Percentiles rank a stretch among this genome's conserved stretches.
These are phyloP conservation scores for Sugiyamaella novakii DNA, from an alignment of 1,139 yeast species.

Conservation along the genomic window DNA sequence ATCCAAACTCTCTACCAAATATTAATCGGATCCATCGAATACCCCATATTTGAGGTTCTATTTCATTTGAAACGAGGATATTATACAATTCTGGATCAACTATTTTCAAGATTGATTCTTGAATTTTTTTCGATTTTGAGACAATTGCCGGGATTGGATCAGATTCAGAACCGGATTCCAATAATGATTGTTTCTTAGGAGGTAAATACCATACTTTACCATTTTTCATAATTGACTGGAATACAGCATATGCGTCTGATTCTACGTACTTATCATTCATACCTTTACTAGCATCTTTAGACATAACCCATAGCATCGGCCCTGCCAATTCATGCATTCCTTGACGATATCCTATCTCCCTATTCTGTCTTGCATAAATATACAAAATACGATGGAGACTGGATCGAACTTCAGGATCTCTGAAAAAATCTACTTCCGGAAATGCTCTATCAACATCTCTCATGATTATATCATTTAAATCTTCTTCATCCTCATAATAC, in stretches of 20 bases:
- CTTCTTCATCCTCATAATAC: conserved; percentile 26
- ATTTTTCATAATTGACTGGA: conserved; percentile 39
- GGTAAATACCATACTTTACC: conserved; percentile 39
- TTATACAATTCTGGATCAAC: conserved; percentile 42
- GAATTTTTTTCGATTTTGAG: conserved; percentile 37
- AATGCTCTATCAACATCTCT: conserved; percentile 60
- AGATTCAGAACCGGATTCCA: not conserved
- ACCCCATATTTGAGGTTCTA: conserved; percentile 65
- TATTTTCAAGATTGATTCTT: conserved; percentile 44
- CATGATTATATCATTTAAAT: conserved; percentile 35
- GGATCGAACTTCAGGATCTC: conserved; percentile 38
- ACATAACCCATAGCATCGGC: conserved; percentile 43
- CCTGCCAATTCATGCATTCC: conserved; percentile 66
- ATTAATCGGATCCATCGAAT: conserved; percentile 57
- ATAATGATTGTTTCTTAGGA: conserved; percentile 18
- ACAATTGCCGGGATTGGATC: conserved; percentile 38
- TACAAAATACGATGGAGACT: conserved; percentile 51
- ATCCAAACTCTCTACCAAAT: conserved; percentile 53
- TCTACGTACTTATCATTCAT: conserved; percentile 26
- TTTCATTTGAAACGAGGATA: conserved; percentile 46
- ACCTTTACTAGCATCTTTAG: conserved; percentile 14
- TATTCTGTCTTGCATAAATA: conserved; percentile 55
- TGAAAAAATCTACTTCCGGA: conserved; percentile 57
- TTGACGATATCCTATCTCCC: conserved; percentile 57
- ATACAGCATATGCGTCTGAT: conserved; percentile 40